Base-by-base conservation (phyloP, 1,284 basidiomycete genomes). In the Hymenochaete sp. region DNA sequence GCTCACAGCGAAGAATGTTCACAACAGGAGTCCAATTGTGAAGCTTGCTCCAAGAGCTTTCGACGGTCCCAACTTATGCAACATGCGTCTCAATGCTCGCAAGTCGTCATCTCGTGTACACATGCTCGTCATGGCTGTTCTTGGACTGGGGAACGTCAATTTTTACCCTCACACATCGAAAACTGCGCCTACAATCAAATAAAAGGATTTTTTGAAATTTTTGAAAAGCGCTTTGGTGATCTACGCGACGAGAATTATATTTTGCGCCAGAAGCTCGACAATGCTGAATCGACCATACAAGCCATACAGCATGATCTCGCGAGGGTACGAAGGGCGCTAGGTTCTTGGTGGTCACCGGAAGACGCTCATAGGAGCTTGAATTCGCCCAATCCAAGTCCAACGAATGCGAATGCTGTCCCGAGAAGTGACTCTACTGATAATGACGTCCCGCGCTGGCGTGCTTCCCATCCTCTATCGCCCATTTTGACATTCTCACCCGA, bases 121-220 rank as follows among this genome's bases (percentile, higher is more conserved):
- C 78, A 83, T 44, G 57, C 59, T 22, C 35, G 57, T 1, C 61
- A 74, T 50, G 82, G 82, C 11, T 83, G 81, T 58, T 50, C 67
- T 3, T 77, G 74, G 67, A 63, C 59, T 14, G 74, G 79, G 13
- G 54, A 67, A 3, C 70, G 76, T 24, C 57, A 53, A 19, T 52
- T 57, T 1, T 57, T 77, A 4, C 49, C 61, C 9, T 44, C 58
- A 10, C 82, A 85, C 54, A 53, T 71, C 11, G 37, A 53, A 1
- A 53, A 62, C 0, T 85, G 83, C 55, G 59, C 76, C 1, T 85
- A 82, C 57, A 77, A 82, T 57, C 65, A 68, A 1, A 65, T 85
- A 49, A 73, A 75, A 50, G 71, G 70, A 11, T 82, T 79, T 61
- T 73, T 84, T 50, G 54, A 65, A 0, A 50, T 72, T 28, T 67